Conservation (phyloP, 192 early-diverging fungal genomes). For the Chytriomyces hyalinus region DNA sequence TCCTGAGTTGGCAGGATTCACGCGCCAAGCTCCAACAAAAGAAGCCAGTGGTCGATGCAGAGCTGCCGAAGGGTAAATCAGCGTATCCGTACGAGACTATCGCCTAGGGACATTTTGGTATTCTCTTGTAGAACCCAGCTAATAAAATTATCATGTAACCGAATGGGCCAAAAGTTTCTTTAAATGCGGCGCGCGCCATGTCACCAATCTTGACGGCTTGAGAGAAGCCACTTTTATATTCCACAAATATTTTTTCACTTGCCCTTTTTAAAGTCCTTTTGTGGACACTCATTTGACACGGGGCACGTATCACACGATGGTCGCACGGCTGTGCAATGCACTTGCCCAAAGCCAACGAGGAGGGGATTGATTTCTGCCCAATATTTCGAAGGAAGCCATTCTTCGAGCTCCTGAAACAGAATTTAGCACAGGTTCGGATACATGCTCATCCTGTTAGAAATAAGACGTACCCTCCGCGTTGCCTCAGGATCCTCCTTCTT, state of each 20-base stretch:
- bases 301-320: slow-evolving; percentile 85
- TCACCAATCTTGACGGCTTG: too few relatives aligned
- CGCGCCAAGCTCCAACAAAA: too few relatives aligned
- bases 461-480: slow-evolving; percentile 62
- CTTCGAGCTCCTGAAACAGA: slow-evolving; percentile 62
- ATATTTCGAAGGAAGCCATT: slow-evolving; percentile 80
- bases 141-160: too few relatives aligned
- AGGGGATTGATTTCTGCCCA: slow-evolving; percentile 90
- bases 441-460: not conserved
- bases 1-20: too few relatives aligned
- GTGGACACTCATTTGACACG: slow-evolving; percentile 68
- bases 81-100: too few relatives aligned
- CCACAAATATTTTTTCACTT: not conserved
- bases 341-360: slow-evolving; percentile 93
- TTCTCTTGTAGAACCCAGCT: too few relatives aligned
- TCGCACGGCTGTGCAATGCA: slow-evolving; percentile 70
- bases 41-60: too few relatives aligned
- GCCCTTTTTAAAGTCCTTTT: slow-evolving; percentile 15
- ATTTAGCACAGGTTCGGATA: not conserved
- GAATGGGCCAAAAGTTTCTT: too few relatives aligned
- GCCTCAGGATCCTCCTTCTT: slow-evolving; percentile 78
- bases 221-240: too few relatives aligned
- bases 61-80: too few relatives aligned
- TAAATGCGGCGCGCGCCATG: too few relatives aligned
- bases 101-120: too few relatives aligned